A percentile compares a stretch with the other conserved stretches of the same genome.
Evolutionary conservation across 345 rosid species (phyloP).

Genomic region (Leavenworthia alabamica): DNA sequence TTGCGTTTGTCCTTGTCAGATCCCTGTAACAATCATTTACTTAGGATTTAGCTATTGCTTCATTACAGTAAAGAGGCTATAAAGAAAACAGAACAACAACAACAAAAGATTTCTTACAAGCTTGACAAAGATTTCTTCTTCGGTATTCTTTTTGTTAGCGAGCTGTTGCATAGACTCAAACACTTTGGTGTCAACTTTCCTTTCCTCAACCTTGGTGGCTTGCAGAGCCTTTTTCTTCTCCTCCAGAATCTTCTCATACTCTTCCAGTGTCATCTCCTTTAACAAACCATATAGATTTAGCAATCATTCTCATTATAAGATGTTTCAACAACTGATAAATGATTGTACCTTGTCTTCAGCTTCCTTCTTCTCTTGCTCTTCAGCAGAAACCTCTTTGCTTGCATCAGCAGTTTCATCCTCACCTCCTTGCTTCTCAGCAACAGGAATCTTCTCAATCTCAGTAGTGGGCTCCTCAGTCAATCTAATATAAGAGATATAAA

Average conservation of each 20-base stretch:
- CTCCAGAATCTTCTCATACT: slow-evolving; percentile 68
- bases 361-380: slow-evolving; percentile 38
- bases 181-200: slow-evolving; percentile 60
- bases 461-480: slow-evolving; percentile 47
- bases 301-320: not conserved
- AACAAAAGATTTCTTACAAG: slow-evolving; percentile 35
- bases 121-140: slow-evolving; percentile 49
- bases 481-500: slow-evolving; percentile 28
- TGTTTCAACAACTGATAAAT: not conserved
- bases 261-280: slow-evolving; percentile 89
- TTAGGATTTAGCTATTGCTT: not conserved
- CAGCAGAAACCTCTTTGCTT: slow-evolving; percentile 34
- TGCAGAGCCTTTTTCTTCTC: slow-evolving; percentile 64
- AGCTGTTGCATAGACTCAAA: slow-evolving; percentile 69
- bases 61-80: not conserved
- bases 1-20: slow-evolving; percentile 63
- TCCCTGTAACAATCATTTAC: slow-evolving; percentile 31
- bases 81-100: not conserved
- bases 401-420: slow-evolving; percentile 54
- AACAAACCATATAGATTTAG: not conserved
- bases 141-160: slow-evolving; percentile 51
- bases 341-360: slow-evolving; percentile 54
- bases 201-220: slow-evolving; percentile 49
- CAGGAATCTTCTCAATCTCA: slow-evolving; percentile 51
- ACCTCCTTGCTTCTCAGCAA: slow-evolving; percentile 54